Evolutionary conservation across 495 filamentous ascomycete species (phyloP).

Genomic region (Talaromyces adpressus): DNA sequence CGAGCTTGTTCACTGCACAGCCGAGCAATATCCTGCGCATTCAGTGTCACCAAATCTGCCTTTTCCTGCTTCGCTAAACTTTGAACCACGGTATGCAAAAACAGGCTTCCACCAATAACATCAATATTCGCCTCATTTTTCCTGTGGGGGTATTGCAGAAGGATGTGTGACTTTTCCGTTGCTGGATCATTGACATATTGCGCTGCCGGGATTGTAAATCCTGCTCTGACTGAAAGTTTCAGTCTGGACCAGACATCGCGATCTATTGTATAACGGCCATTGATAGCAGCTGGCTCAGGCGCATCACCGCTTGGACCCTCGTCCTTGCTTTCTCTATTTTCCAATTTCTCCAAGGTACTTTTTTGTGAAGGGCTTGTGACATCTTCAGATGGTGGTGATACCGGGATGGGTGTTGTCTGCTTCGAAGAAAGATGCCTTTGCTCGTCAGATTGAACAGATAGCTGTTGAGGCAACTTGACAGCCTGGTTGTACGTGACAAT

Average conservation of each 20-base stretch:
- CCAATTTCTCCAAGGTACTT: background rate
- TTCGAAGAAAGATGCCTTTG: background rate
- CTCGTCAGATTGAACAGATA: background rate
- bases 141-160: conserved; percentile 51
- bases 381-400: conserved; percentile 7
- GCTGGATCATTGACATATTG: conserved; percentile 42
- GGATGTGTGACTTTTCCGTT: conserved; percentile 53
- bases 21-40: conserved; percentile 73
- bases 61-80: conserved; percentile 49
- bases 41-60: conserved; percentile 73
- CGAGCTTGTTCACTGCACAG: conserved; percentile 67
- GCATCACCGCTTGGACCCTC: conserved; percentile 16
- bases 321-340: conserved; percentile 6
- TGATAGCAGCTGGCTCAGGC: conserved; percentile 7
- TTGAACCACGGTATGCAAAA: conserved; percentile 52
- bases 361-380: background rate
- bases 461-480: conserved; percentile 5
- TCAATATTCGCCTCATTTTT: background rate
- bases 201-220: conserved; percentile 29
- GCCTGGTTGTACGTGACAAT: conserved; percentile 22
- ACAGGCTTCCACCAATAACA: conserved; percentile 46
- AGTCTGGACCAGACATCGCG: conserved; percentile 35
- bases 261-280: conserved; percentile 29
- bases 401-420: background rate
- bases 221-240: conserved; percentile 32